Evolutionary conservation across 2,329 filamentous ascomycete genomes (phyloP).

Genomic region (Alternaria gansuensis): DNA sequence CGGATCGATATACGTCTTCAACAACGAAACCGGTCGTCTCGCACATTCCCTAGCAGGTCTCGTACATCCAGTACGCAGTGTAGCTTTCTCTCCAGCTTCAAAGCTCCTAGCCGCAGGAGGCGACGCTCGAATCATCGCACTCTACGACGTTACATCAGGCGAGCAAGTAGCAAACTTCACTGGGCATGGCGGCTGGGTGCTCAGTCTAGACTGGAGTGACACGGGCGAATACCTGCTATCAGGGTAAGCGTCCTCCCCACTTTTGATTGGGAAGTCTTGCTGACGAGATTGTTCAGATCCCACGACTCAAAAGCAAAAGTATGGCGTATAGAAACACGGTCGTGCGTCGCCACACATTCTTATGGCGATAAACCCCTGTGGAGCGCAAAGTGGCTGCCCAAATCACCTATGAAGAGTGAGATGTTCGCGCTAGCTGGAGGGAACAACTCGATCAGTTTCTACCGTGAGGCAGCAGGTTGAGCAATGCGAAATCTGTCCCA

Average conservation of each 20-base stretch:
- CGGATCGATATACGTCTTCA: slow-evolving; percentile 92
- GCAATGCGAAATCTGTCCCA: background rate
- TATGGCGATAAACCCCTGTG: slow-evolving; percentile 70
- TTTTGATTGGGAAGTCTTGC: background rate
- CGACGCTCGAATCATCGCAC: slow-evolving; percentile 84
- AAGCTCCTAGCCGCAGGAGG: slow-evolving; percentile 88
- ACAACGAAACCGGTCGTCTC: slow-evolving; percentile 86
- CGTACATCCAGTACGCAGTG: slow-evolving; percentile 82
- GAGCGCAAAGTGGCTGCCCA: slow-evolving; percentile 53
- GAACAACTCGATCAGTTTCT: slow-evolving; percentile 50
- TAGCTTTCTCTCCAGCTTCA: slow-evolving; percentile 87
- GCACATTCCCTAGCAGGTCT: slow-evolving; percentile 87
- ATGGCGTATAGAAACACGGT: slow-evolving; percentile 85
- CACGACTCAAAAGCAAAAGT: slow-evolving; percentile 96
- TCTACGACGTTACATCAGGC: slow-evolving; percentile 92
- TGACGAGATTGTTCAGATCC: slow-evolving; percentile 59
- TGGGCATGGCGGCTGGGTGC: slow-evolving; percentile 86
- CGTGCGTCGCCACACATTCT: slow-evolving; percentile 91
- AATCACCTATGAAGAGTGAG: slow-evolving; percentile 47
- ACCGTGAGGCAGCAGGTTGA: slow-evolving; percentile 54
- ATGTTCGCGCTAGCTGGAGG: slow-evolving; percentile 55
- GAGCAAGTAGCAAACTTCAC: slow-evolving; percentile 88
- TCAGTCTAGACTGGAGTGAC: slow-evolving; percentile 89
- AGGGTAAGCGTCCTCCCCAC: slow-evolving; percentile 60
- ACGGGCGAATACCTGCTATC: slow-evolving; percentile 91